Conservation (phyloP, 1,139 yeast species). For the Magnusiomyces starmeri region DNA sequence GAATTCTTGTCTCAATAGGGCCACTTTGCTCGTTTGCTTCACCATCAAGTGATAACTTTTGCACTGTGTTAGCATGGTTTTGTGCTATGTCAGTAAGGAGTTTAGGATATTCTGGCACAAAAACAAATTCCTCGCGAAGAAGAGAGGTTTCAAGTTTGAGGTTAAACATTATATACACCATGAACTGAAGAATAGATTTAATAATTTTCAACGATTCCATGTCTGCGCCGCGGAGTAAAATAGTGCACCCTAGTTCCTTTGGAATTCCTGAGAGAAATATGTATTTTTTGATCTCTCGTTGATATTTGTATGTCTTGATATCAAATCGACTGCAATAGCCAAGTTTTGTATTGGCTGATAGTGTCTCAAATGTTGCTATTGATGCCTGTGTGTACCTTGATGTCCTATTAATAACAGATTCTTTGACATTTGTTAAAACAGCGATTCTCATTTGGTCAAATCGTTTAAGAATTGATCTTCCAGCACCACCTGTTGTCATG, state of each 20-base stretch:
- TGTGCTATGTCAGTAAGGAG: constrained; percentile 2
- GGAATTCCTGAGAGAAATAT: constrained; percentile 74
- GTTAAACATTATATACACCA: constrained; percentile 70
- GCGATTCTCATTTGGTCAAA: constrained; percentile 73
- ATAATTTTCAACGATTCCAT: constrained; percentile 50
- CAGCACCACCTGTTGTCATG: constrained; percentile 71
- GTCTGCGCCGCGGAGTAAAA: constrained; percentile 70
- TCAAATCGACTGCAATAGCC: constrained; percentile 73
- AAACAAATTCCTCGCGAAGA: constrained; percentile 65
- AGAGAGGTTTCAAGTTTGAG: constrained; percentile 74
- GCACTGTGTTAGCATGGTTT: not conserved
- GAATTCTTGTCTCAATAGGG: constrained; percentile 23
- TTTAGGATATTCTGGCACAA: constrained; percentile 35
- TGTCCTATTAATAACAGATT: constrained; percentile 72
- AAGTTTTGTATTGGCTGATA: constrained; percentile 51
- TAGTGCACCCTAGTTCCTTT: constrained; percentile 69
- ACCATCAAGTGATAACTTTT: not conserved
- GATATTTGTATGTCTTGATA: constrained; percentile 53
- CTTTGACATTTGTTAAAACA: constrained; percentile 73
- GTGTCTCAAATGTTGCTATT: constrained; percentile 58
- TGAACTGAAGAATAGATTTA: constrained; percentile 72
- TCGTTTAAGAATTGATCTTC: constrained; percentile 72
- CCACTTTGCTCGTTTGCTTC: not conserved
- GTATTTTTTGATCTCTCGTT: constrained; percentile 57
- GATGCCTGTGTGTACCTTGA: constrained; percentile 80